phyloP scores from a whole-genome alignment of 352 stramenopile species.

The Phytophthora sansomeana region DNA sequence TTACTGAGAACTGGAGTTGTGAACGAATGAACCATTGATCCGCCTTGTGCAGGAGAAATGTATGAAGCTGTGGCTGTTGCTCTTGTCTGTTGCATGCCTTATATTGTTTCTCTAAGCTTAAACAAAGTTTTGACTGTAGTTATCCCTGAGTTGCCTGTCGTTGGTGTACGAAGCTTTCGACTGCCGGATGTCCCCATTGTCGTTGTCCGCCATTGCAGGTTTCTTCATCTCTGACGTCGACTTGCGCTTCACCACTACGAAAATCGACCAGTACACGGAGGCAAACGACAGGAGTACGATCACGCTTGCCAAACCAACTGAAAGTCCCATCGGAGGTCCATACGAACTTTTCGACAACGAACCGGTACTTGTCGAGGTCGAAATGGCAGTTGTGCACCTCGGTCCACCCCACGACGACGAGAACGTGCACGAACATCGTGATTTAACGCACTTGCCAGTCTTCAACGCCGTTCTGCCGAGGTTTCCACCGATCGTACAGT shows the following conservation, averaged over 20 bases:
- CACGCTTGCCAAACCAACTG: constrained; percentile 36
- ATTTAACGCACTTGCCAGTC: constrained; percentile 61
- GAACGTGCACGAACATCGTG: constrained; percentile 53
- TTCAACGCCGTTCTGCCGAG: constrained; percentile 39
- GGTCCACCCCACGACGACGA: constrained; percentile 60
- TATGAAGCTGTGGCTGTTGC: too few relatives aligned
- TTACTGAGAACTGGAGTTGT: too few relatives aligned
- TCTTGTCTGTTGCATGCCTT: too few relatives aligned
- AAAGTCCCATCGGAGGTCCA: constrained; percentile 45
- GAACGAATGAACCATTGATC: too few relatives aligned
- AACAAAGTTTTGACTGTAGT: constrained; percentile 1
- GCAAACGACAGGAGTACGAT: constrained; percentile 44
- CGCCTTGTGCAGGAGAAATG: too few relatives aligned
- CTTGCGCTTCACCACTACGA: constrained; percentile 18
- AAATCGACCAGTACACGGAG: constrained; percentile 40
- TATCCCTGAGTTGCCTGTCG: background rate
- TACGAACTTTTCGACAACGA: constrained; percentile 36
- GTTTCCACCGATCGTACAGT: constrained; percentile 61
- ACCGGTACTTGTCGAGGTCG: constrained; percentile 18
- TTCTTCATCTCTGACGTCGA: constrained; percentile 25
- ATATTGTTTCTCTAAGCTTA: background rate
- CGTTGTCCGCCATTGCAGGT: background rate
- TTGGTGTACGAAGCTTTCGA: background rate
- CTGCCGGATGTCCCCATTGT: background rate
- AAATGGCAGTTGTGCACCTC: constrained; percentile 55